These are phyloP conservation scores for Volutella citrinella DNA, from an alignment of 2,329 filamentous ascomycete genomes.

Conservation along the genomic window DNA sequence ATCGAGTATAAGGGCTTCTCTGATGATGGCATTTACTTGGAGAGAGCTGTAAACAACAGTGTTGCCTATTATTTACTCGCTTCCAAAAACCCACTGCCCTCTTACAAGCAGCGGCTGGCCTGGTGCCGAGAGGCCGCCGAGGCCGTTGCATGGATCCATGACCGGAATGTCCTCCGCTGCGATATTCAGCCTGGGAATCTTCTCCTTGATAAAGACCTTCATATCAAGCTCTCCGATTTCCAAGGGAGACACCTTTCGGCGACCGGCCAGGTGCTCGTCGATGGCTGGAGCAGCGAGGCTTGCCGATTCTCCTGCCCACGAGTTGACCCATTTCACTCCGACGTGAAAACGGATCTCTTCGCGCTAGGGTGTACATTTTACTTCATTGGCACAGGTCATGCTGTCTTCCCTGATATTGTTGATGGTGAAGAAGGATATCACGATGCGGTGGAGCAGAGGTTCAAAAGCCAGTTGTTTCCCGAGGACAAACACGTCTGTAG, in stretches of 20 bases:
- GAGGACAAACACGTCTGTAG: conserved; percentile 6
- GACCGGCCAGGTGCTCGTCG: conserved; percentile 10
- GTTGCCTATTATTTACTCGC: conserved; percentile 7
- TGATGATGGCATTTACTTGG: conserved; percentile 13
- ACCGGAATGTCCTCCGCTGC: conserved; percentile 12
- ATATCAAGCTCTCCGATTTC: conserved; percentile 16
- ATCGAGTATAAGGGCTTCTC: conserved; percentile 10
- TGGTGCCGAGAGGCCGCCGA: conserved; percentile 6
- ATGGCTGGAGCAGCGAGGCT: conserved; percentile 7
- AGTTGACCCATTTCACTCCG: conserved; percentile 6
- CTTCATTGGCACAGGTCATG: conserved; percentile 15
- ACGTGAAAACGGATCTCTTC: conserved; percentile 18
- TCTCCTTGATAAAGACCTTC: conserved; percentile 13
- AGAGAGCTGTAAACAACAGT: conserved; percentile 15
- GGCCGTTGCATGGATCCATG: conserved; percentile 5
- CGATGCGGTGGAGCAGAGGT: conserved; percentile 12
- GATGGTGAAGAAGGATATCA: conserved; percentile 13
- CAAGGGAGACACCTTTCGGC: conserved; percentile 13
- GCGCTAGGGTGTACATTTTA: conserved; percentile 18
- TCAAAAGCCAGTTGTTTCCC: conserved; percentile 10
- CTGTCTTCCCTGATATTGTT: conserved; percentile 15
- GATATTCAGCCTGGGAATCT: conserved; percentile 14
- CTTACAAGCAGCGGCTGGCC: conserved; percentile 3
- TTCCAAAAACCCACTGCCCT: background rate
- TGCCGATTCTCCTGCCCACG: conserved; percentile 13